Base-by-base conservation (phyloP, 169 alveolate species). In the Cryptosporidium canis region DNA sequence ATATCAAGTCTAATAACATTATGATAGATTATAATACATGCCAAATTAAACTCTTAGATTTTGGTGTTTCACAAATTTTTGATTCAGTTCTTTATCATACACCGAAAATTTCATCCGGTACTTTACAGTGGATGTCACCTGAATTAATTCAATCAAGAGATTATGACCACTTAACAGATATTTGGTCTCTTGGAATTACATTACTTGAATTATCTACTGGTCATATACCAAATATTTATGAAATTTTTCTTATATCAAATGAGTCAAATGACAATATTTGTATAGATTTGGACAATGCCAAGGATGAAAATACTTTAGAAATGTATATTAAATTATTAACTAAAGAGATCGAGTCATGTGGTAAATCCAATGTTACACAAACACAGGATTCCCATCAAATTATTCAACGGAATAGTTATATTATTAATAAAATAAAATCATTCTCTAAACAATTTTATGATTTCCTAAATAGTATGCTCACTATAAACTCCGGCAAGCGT, bases 61-160 rank as follows among this genome's bases (percentile, higher is more conserved):
- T 77, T 77, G 87, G 87, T 24, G 87, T 58, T 24, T 77, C 77
- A 14, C 87, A 77, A 77, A 77, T 77, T 55, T 55, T 77, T 35
- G 87, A 77, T 16, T 55, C 63, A 0, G 18, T 77, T 27, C 39
- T 77, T 7, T 39, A 39, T 51, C 51, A 55, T 43, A 55, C 70
- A 18, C 87, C 87, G 12, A 77, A 77, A 58, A 77, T 77, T 24
- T 61, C 77, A 3, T 55, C 87, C 6, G 87, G 87, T 39, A 77
- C 87, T 27, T 27, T 77, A 29, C 87, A 77, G 27, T 77, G 87
- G 87, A 58, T 77, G 87, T 55, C 87, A 14, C 87, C 87, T 56
- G 87, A 77, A 43, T 14, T 77, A 27, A 35, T 77, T n/a, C 39
- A 41, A 27, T 43, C 43, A 14, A 58, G 16, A 12, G 87, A 77